Base-by-base conservation (phyloP, 768 basidiomycete species). In the Lactifluus echinatus region DNA sequence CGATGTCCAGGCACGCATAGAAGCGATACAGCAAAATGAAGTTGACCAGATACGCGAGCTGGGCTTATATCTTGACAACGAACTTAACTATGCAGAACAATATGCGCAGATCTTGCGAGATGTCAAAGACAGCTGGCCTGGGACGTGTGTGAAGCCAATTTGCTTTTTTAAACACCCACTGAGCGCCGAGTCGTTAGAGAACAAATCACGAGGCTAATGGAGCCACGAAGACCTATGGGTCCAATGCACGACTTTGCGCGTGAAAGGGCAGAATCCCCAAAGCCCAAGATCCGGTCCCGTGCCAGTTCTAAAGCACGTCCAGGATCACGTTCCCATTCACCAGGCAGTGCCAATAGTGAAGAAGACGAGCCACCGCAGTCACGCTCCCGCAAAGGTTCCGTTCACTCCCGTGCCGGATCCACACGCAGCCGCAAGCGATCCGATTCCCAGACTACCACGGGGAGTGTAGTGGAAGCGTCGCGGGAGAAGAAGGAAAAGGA, bases 1-100 rank as follows among this genome's bases (percentile, higher is more conserved):
- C 66, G 90, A 94, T 60, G 80, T 94, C 0, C 85, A 83, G n/a
- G 77, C 77, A 2, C 81, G 87, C 36, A 90, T 94, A 78, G 79
- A 81, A 49, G 77, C 76, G 0, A 86, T 96, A 47, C 88, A 91
- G 66, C 85, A 90, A 60, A 83, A 84, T 50, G 92, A 95, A 66
- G 74, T 80, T 26, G 71, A 75, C 28, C 87, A 92, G 63, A 73
- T 88, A 5, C 80, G 79, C 33, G 89, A 87, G 39, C 74, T 96
- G 31, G 80, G 81, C 3, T 69, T 72, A 4, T 80, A 94, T 65
- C 72, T 96, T 33, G 84, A 93, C 48, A 71, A 81, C 11, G 85
- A 95, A 63, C 70, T 86, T 45, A 82, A 82, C 50, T 94, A 84
- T 64, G 84, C 84, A 17, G 78, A 80, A 59, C 79, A 86, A 58